Percentiles rank a stretch among this genome's conserved stretches.
These are phyloP conservation scores for Nigrospora sphaerica DNA, from an alignment of 2,329 filamentous ascomycete species.

Conservation along the genomic window DNA sequence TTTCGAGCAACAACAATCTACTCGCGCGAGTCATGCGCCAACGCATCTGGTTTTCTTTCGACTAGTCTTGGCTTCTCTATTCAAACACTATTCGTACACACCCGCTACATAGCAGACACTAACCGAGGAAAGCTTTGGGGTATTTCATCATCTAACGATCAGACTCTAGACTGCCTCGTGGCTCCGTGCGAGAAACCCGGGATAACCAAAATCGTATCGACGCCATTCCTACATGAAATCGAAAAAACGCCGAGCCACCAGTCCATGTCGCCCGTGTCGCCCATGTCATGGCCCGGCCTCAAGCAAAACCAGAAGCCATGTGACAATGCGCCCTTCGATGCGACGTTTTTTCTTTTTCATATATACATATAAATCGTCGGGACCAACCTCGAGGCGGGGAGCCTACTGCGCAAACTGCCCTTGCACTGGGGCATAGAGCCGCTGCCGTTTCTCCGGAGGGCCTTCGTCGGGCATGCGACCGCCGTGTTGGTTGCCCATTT, in stretches of 20 bases:
- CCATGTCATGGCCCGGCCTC: no score
- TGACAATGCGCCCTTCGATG: neutral
- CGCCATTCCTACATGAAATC: neutral
- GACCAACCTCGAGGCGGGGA: neutral
- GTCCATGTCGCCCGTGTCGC: no score
- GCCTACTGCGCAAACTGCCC: neutral
- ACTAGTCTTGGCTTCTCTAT: no score
- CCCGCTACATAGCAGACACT: no score
- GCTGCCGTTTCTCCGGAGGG: conserved; percentile 7
- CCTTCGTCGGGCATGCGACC: conserved; percentile 5
- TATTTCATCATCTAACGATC: conserved; percentile 1
- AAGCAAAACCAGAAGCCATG: no score
- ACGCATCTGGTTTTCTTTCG: no score
- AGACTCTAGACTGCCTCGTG: neutral
- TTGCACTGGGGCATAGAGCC: conserved; percentile 2
- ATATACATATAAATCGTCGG: conserved; percentile 1
- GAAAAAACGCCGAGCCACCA: no score
- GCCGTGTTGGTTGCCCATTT: conserved; percentile 14
- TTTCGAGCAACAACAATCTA: no score
- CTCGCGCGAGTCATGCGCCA: no score
- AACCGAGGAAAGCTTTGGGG: neutral
- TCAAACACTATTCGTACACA: no score
- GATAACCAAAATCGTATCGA: neutral
- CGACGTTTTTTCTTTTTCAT: neutral
- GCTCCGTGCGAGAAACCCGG: neutral